A percentile compares a stretch with the other conserved stretches of the same genome.
Evolutionary conservation across 208 protist species (phyloP).

Genomic region (Angomonas deanei): DNA sequence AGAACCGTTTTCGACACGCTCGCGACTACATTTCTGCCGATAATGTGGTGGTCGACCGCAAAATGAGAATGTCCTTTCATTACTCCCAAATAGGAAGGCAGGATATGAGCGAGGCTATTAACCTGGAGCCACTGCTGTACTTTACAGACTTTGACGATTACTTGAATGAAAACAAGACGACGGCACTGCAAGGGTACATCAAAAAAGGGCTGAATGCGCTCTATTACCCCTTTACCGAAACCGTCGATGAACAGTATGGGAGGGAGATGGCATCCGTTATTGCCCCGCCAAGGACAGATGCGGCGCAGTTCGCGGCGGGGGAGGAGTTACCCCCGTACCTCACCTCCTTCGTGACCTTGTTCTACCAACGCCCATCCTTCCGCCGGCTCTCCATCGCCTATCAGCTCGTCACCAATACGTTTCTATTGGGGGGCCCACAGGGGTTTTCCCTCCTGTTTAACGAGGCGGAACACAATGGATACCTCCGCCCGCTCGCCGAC

Average conservation of each 20-base stretch:
- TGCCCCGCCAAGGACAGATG: slow-evolving; percentile 6
- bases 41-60: neutral
- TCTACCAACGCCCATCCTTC: slow-evolving; percentile 18
- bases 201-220: slow-evolving; percentile 28
- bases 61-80: neutral
- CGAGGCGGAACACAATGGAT: slow-evolving; percentile 44
- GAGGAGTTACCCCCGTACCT: slow-evolving; percentile 23
- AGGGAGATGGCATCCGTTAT: slow-evolving; percentile 31
- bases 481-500: slow-evolving; percentile 24
- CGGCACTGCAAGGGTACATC: slow-evolving; percentile 16
- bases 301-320: neutral
- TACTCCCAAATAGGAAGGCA: neutral
- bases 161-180: slow-evolving; percentile 25
- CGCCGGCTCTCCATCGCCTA: slow-evolving; percentile 46
- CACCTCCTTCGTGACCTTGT: slow-evolving; percentile 24
- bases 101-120: neutral
- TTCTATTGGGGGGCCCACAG: slow-evolving; percentile 57
- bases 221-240: slow-evolving; percentile 60
- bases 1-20: neutral
- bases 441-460: slow-evolving; percentile 67
- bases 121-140: slow-evolving; percentile 46
- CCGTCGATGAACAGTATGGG: slow-evolving; percentile 32
- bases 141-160: slow-evolving; percentile 58
- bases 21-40: neutral
- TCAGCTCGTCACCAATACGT: slow-evolving; percentile 34